Evolutionary conservation across 495 filamentous ascomycete species (phyloP).

Genomic region (Pseudomonodictys pantanalensis): DNA sequence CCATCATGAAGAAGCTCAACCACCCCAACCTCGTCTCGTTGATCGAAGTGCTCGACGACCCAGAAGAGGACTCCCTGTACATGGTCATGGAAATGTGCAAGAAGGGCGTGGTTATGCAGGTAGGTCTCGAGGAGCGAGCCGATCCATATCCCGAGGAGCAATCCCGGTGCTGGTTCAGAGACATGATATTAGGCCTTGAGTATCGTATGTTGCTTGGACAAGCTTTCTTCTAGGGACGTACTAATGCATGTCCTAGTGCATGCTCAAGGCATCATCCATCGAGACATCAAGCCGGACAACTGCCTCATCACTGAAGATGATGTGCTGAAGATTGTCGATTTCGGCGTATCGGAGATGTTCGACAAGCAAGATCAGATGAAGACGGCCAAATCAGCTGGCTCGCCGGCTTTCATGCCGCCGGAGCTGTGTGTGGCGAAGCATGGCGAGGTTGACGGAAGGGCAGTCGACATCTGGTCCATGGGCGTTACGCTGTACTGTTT

Average conservation of each 20-base stretch:
- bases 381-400: slow-evolving; percentile 91
- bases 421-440: slow-evolving; percentile 88
- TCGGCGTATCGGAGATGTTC: slow-evolving; percentile 98
- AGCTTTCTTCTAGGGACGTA: not conserved
- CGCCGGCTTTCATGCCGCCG: slow-evolving; percentile 90
- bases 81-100: slow-evolving; percentile 99
- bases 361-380: slow-evolving; percentile 85
- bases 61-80: slow-evolving; percentile 90
- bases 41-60: slow-evolving; percentile 93
- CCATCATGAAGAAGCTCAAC: slow-evolving; percentile 98
- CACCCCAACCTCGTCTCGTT: slow-evolving; percentile 90
- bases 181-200: slow-evolving; percentile 93
- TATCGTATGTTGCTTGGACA: slow-evolving; percentile 60
- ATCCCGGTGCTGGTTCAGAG: slow-evolving; percentile 89
- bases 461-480: slow-evolving; percentile 98
- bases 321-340: slow-evolving; percentile 93
- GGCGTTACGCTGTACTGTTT: slow-evolving; percentile 92
- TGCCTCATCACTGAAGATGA: slow-evolving; percentile 86
- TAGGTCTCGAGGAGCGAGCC: slow-evolving; percentile 78
- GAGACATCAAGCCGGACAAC: slow-evolving; percentile 98
- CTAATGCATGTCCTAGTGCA: slow-evolving; percentile 57
- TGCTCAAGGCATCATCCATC: slow-evolving; percentile 90
- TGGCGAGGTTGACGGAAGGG: slow-evolving; percentile 81
- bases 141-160: slow-evolving; percentile 80
- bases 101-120: slow-evolving; percentile 96